These are phyloP conservation scores for Eucalyptus marginata DNA, from an alignment of 345 rosid species.

Conservation along the genomic window DNA sequence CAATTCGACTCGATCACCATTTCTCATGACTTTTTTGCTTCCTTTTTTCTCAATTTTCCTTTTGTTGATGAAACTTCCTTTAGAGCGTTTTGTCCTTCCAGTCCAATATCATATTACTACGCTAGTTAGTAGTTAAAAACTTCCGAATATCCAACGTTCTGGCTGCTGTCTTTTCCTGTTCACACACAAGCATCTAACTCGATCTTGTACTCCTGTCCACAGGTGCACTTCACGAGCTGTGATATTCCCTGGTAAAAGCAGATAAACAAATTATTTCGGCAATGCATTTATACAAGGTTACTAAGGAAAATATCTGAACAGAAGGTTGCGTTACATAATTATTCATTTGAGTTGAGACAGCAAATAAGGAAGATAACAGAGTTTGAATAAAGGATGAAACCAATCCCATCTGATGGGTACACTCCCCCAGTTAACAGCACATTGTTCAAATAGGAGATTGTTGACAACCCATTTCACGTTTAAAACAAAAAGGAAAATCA, in stretches of 20 bases:
- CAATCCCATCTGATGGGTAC: not conserved
- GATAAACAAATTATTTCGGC: not conserved
- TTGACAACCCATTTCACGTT: not conserved
- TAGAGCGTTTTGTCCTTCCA: slow-evolving; percentile 28
- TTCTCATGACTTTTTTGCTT: not conserved
- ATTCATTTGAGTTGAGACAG: not conserved
- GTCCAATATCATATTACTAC: slow-evolving; percentile 1
- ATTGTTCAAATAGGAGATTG: not conserved
- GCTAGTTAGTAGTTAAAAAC: slow-evolving; percentile 1
- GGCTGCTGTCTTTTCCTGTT: not conserved
- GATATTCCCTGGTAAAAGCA: slow-evolving; percentile 43
- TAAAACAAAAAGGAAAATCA: not conserved
- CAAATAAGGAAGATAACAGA: not conserved
- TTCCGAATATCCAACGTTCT: slow-evolving; percentile 1
- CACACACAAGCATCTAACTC: not conserved
- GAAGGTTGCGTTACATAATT: not conserved
- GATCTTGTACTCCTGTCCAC: slow-evolving; percentile 50
- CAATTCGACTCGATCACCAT: not conserved
- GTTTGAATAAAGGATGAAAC: not conserved
- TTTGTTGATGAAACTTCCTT: not conserved
- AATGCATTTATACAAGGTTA: not conserved
- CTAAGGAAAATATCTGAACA: not conserved
- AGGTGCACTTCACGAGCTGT: slow-evolving; percentile 33
- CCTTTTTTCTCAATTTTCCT: not conserved
- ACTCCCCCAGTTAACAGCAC: not conserved